Conservation (phyloP, 345 rosid genomes). For the Hibiscus syriacus region DNA sequence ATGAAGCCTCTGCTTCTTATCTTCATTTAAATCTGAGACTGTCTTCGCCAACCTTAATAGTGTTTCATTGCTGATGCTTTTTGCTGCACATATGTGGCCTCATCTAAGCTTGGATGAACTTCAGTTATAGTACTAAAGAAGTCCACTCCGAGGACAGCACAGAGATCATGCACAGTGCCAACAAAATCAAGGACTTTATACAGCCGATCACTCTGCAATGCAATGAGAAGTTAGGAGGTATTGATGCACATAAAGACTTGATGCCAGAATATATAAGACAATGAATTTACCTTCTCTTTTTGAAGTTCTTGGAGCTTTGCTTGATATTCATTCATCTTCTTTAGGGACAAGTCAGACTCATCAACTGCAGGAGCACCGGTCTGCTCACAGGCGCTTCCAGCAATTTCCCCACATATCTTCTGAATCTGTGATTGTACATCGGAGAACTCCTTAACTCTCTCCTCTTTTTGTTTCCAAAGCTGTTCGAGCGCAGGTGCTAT, state of each 20-base stretch:
- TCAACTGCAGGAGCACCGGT: slow-evolving; percentile 47
- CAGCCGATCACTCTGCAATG: slow-evolving; percentile 73
- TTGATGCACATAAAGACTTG: not conserved
- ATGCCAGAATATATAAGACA: not conserved
- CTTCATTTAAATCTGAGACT: slow-evolving; percentile 68
- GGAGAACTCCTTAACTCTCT: slow-evolving; percentile 68
- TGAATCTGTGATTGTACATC: slow-evolving; percentile 78
- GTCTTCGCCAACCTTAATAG: slow-evolving; percentile 70
- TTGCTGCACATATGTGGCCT: slow-evolving; percentile 49
- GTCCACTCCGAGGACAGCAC: slow-evolving; percentile 85
- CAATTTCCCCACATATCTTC: slow-evolving; percentile 79
- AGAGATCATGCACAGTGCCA: slow-evolving; percentile 85
- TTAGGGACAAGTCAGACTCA: slow-evolving; percentile 72
- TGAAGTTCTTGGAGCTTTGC: slow-evolving; percentile 79
- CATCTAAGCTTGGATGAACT: slow-evolving; percentile 95
- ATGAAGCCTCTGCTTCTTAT: slow-evolving; percentile 78
- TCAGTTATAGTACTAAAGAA: slow-evolving; percentile 69
- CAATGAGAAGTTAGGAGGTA: slow-evolving; percentile 15
- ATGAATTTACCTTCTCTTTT: slow-evolving; percentile 64
- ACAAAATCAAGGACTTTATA: slow-evolving; percentile 86
- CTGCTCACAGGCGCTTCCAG: slow-evolving; percentile 44
- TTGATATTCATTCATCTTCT: slow-evolving; percentile 74
- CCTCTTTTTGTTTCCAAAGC: slow-evolving; percentile 85
- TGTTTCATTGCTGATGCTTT: slow-evolving; percentile 93
- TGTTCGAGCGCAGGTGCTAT: slow-evolving; percentile 90